Base-by-base conservation (phyloP, 2,329 filamentous ascomycete species). In the Scedosporium dehoogii region DNA sequence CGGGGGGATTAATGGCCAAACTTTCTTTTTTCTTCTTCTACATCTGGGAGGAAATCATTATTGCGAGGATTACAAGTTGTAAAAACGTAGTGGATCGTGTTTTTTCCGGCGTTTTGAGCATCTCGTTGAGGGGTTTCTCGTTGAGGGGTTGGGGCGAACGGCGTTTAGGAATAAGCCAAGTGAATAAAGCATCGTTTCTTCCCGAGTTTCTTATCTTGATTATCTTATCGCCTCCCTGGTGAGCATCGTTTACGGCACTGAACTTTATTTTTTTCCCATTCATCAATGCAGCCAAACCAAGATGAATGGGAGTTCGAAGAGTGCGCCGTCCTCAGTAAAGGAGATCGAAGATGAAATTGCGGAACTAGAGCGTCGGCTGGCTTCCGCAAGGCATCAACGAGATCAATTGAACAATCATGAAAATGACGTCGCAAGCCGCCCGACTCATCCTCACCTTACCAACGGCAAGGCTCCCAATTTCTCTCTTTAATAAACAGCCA, bases 321-420 rank as follows among this genome's bases (percentile, higher is more conserved):
- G 6, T 10, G 18, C 12, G n/a, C 16, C 38, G 23, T 42, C 6
- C 42, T 27, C 46, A 6, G 29, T 60, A 7, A 21, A n/a, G 25
- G 59, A 60, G 25, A 44, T 42, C 4, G 59, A 60, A 44, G 27
- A 38, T 41, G 60, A 62, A 41, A 53, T 62, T 5, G 23, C 41
- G 33, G 21, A 58, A 23, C 53, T 62, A 14, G 48, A 62, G 41
- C 18, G 33, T n/a, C 48, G 25, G 3, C 29, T 62, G 7, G 60
- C 48, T 12, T 29, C 42, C 3, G 60, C 60, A 29, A 53, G 53
- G 14, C 16, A n/a, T 48, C 60, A 51, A 9, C 29, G 33, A 18
- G 14, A 25, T 6, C 18, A 21, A n/a, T n/a, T 56, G 9, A 21
- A 38, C n/a, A 25, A 23, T 14, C 16, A 10, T 33, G 53, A 25